Percentiles rank a stretch among this genome's conserved stretches.
These are phyloP conservation scores for Diaporthe velutina DNA, from an alignment of 2,329 filamentous ascomycete species.

Conservation along the genomic window DNA sequence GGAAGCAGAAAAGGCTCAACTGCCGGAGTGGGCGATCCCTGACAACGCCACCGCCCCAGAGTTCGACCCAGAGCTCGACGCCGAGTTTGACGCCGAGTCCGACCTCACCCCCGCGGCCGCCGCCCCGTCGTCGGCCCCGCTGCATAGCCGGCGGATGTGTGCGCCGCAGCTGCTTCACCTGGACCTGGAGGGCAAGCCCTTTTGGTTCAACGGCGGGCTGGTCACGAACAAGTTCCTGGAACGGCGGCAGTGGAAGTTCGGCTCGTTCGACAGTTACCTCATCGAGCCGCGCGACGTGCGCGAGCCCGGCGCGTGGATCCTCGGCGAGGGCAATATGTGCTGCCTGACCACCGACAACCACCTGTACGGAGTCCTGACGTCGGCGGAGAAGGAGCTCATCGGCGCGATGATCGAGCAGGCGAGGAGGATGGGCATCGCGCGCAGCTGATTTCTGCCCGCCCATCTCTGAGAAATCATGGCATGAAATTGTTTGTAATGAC, in stretches of 20 bases:
- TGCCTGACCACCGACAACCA: conserved; percentile 49
- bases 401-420: conserved; percentile 48
- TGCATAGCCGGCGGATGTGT: conserved; percentile 53
- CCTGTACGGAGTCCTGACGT: conserved; percentile 43
- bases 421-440: conserved; percentile 35
- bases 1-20: conserved; percentile 33
- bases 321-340: conserved; percentile 51
- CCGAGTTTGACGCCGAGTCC: conserved; percentile 1
- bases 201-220: conserved; percentile 63
- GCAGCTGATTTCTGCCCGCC: background rate
- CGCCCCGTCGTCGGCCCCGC: conserved; percentile 30
- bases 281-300: conserved; percentile 47
- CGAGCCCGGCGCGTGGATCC: conserved; percentile 48
- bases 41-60: conserved; percentile 17
- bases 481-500: background rate
- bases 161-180: conserved; percentile 60
- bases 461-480: background rate
- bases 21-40: background rate
- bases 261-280: conserved; percentile 52
- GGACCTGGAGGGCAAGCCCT: conserved; percentile 53
- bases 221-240: conserved; percentile 57
- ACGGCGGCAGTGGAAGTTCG: conserved; percentile 49
- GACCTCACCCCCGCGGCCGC: conserved; percentile 34
- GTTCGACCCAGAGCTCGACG: conserved; percentile 6
- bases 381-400: conserved; percentile 45